Conservation (phyloP, 345 rosid genomes). For the Citrus australasica region DNA sequence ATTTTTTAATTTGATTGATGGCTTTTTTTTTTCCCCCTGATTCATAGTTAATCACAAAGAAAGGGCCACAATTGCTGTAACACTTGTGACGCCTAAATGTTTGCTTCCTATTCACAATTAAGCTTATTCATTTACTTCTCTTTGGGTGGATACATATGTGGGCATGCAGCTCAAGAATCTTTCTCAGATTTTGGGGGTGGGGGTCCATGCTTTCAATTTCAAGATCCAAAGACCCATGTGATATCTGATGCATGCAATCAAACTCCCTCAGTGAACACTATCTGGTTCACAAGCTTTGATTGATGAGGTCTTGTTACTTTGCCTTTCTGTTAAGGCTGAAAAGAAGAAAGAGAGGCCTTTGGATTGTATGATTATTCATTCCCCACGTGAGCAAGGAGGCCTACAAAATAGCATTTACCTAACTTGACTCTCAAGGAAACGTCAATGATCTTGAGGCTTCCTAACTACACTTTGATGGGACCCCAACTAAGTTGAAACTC, state of each 20-base stretch:
- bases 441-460: neutral
- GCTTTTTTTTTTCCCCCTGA: too few species aligned
- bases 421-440: neutral
- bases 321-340: constrained; percentile 11
- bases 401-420: neutral
- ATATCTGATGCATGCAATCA: too few species aligned
- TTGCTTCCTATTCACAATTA: neutral
- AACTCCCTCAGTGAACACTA: too few species aligned
- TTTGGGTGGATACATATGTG: too few species aligned
- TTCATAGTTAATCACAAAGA: too few species aligned
- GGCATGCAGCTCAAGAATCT: too few species aligned
- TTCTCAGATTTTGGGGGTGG: too few species aligned
- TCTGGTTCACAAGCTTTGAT: too few species aligned
- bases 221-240: neutral
- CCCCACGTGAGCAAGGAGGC: neutral
- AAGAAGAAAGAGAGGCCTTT: neutral
- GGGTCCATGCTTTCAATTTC: neutral
- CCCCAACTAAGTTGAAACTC: neutral
- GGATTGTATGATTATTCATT: neutral
- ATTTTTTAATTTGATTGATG: too few species aligned
- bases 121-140: too few species aligned
- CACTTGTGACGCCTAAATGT: neutral
- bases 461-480: neutral
- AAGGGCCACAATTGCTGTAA: neutral
- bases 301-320: neutral